phyloP scores from a whole-genome alignment of 176 grass and related monocot species.

The Triticum urartu region DNA sequence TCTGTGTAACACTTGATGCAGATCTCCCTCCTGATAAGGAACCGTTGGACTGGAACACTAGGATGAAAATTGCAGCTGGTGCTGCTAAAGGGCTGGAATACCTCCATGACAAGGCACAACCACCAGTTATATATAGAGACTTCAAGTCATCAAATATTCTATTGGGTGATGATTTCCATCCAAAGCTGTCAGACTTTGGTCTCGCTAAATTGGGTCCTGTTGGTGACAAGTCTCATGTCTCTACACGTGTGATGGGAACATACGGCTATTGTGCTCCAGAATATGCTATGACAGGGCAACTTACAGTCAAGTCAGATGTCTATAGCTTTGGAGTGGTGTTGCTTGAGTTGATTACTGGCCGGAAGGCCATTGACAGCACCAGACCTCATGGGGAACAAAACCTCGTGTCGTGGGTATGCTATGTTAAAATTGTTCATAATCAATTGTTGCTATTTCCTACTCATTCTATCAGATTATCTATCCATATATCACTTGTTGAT shows the following conservation, averaged over 20 bases:
- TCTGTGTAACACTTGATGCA: conserved; percentile 36
- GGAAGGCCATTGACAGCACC: conserved; percentile 65
- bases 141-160: conserved; percentile 98
- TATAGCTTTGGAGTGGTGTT: conserved; percentile 91
- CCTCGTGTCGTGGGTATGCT: conserved; percentile 86
- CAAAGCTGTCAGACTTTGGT: conserved; percentile 92
- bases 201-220: conserved; percentile 90
- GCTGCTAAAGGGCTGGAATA: conserved; percentile 93
- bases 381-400: conserved; percentile 64
- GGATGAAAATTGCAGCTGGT: conserved; percentile 95
- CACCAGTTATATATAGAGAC: conserved; percentile 91
- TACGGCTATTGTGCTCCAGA: conserved; percentile 92
- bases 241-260: conserved; percentile 96
- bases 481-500: not conserved
- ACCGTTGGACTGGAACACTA: conserved; percentile 73
- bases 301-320: conserved; percentile 80
- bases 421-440: conserved; percentile 12
- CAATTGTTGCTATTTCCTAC: conserved; percentile 1
- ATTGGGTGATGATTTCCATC: conserved; percentile 65
- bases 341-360: conserved; percentile 90
- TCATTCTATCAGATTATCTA: not conserved
- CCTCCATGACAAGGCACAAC: conserved; percentile 77
- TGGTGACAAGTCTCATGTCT: conserved; percentile 96
- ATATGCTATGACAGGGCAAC: conserved; percentile 92
- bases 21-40: conserved; percentile 73